Evolutionary conservation across 805 yeast species (phyloP), one percentile per base, ranked within the genome.

Genomic region (Tetrapisispora pingtungensis): DNA sequence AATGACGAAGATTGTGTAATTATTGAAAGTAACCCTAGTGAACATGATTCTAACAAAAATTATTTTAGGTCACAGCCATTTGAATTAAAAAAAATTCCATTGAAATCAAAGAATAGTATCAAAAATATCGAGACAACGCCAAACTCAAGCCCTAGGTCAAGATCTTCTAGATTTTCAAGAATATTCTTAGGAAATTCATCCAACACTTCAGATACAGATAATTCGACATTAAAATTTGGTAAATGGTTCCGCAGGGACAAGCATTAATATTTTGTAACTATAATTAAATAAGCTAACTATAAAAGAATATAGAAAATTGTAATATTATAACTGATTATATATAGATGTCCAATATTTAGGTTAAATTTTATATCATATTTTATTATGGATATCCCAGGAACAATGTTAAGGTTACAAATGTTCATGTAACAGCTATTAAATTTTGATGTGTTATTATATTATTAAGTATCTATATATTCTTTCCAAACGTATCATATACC

Each of bases 191-290:
- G 45, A 3, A n/a, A 27, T 22, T 17, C 41, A 18, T 18, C 41
- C n/a, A 36, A 36, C 14, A 13, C 15, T 13, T 6, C 30, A 20
- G 31, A 19, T 5, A 1, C 18, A 30, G 37, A 36, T 13, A 6
- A 5, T n/a, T 8, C 10, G 7, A 2, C 36, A 8, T 10, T 6
- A 13, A 36, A 24, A 33, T 13, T 32, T 28, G 33, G 41, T 7
- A 36, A 39, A 32, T 42, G 41, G 45, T 26, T 42, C 30, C 41
- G 45, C 13, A 36, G 33, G 41, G 44, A 42, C n/a, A 42, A 33
- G 24, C 33, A 33, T 17, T 33, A 32, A 33, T 8, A n/a, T 22
- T 39, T 31, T 15, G 7, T 22, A 20, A 2, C 22, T 31, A n/a
- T 14, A 32, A n/a, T 4, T 18, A 15, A 20, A 30, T 38, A 13